Evolutionary conservation across 768 basidiomycete species (phyloP), one percentile per base, ranked within the genome.

Genomic region (Mycena metata): DNA sequence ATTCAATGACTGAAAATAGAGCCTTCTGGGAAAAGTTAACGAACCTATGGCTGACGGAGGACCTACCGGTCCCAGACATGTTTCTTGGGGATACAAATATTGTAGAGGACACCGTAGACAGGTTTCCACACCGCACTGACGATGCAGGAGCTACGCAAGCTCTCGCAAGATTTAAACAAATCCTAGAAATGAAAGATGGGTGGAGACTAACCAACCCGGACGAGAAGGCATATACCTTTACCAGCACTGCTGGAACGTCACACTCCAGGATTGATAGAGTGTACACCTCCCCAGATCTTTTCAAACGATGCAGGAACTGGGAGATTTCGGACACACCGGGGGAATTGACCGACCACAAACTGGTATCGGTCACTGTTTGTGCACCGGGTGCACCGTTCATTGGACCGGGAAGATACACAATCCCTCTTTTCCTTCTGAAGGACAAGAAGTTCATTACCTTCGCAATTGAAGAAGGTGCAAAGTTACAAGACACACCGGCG

Each of bases 31-130:
- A 19, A 30, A n/a, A 49, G 21, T 16, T 66, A 30, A 13, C 43
- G 5, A 49, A 39, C 0, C 16, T 76, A 4, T 24, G 45, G 30
- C 54, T 33, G 3, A 42, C 24, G 21, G n/a, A 2, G 19, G 46
- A 69, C 36, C 59, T 47, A 19, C 42, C 54, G 13, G 55, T 30
- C 1, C 69, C 58, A 2, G 70, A 76, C 51, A 8, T 76, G 1
- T 39, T 77, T 3, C 45, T 73, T 1, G 74, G 75, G 0, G 76
- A 79, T 42, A 75, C 75, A 21, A 79, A 79, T 64, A 1, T 77
- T 0, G 61, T 70, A 0, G 75, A 79, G n/a, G n/a, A n/a, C n/a
- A n/a, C n/a, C n/a, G n/a, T n/a, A n/a, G n/a, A n/a, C n/a, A n/a
- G n/a, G n/a, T 24, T 71, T 1, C 77, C 77, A n/a, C 42, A 58